These are phyloP conservation scores for Begonia fuchsioides DNA, from an alignment of 306 rosid species.

Conservation along the genomic window DNA sequence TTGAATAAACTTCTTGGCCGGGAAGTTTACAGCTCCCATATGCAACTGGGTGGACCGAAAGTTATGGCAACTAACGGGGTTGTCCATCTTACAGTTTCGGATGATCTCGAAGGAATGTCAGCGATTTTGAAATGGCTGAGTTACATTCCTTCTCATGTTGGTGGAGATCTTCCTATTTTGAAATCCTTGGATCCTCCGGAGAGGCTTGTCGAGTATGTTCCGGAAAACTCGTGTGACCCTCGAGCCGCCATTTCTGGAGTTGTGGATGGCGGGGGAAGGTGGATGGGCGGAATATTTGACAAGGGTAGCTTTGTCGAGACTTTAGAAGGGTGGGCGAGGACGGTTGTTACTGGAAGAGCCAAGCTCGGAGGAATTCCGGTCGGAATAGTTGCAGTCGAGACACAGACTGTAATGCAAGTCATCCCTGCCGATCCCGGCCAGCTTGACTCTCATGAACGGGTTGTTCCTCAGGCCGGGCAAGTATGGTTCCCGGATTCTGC, in stretches of 20 bases:
- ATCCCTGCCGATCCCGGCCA: slow-evolving; percentile 99
- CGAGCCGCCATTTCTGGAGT: slow-evolving; percentile 82
- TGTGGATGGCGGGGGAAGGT: slow-evolving; percentile 43
- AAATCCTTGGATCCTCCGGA: slow-evolving; percentile 80
- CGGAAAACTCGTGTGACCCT: slow-evolving; percentile 90
- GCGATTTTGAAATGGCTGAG: slow-evolving; percentile 95
- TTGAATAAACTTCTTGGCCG: slow-evolving; percentile 94
- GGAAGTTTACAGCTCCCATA: slow-evolving; percentile 99
- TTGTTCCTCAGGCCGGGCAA: slow-evolving; percentile 98
- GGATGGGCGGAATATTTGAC: slow-evolving; percentile 95
- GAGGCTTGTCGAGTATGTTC: slow-evolving; percentile 66
- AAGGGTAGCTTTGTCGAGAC: slow-evolving; percentile 96
- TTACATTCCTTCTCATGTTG: slow-evolving; percentile 72
- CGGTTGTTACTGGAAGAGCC: slow-evolving; percentile 96
- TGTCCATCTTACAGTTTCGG: slow-evolving; percentile 87
- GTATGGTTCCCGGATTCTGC: slow-evolving; percentile 99
- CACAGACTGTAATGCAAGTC: slow-evolving; percentile 93
- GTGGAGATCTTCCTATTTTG: slow-evolving; percentile 71
- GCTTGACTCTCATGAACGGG: slow-evolving; percentile 90
- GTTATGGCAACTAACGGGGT: slow-evolving; percentile 98
- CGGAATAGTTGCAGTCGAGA: slow-evolving; percentile 88
- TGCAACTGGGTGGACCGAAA: slow-evolving; percentile 99
- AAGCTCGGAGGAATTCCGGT: slow-evolving; percentile 97
- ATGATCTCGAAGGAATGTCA: slow-evolving; percentile 92
- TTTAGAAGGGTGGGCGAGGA: slow-evolving; percentile 96